These are phyloP conservation scores for Sambucus nigra DNA, from an alignment of 129 eudicot species.

Conservation along the genomic window DNA sequence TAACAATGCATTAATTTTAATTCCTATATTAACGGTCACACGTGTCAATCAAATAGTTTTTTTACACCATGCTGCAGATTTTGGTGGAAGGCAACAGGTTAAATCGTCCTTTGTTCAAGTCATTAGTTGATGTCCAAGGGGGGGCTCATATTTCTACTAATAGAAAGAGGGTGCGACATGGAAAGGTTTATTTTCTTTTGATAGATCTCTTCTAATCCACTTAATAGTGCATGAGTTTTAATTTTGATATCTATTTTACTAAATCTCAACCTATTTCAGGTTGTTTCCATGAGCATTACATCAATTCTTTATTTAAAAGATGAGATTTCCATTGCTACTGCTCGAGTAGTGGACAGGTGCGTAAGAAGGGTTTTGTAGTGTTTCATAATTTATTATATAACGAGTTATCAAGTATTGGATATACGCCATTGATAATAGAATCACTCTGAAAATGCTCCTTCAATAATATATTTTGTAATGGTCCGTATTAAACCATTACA, in stretches of 20 bases:
- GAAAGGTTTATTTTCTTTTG: slow-evolving; percentile 48
- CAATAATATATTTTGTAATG: too few species aligned
- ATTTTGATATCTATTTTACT: slow-evolving; percentile 6
- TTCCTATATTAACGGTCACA: too few species aligned
- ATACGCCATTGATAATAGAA: background rate
- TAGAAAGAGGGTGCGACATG: slow-evolving; percentile 34
- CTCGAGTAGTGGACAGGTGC: slow-evolving; percentile 97
- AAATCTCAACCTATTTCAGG: slow-evolving; percentile 26
- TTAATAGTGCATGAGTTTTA: background rate
- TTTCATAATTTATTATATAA: background rate
- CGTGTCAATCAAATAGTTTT: too few species aligned
- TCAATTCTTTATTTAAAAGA: slow-evolving; percentile 76
- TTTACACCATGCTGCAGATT: too few species aligned
- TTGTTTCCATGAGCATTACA: slow-evolving; percentile 79
- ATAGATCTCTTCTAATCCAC: background rate
- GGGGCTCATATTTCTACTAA: slow-evolving; percentile 45
- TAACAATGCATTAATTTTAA: too few species aligned
- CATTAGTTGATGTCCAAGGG: slow-evolving; percentile 26
- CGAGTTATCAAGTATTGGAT: background rate
- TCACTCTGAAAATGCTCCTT: background rate
- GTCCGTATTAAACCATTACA: too few species aligned
- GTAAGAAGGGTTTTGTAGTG: slow-evolving; percentile 6
- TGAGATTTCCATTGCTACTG: slow-evolving; percentile 79
- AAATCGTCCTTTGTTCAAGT: slow-evolving; percentile 22
- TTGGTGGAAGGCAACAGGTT: too few species aligned